These are phyloP conservation scores for Casuarina cunninghamiana DNA, from an alignment of 306 rosid genomes.

Conservation along the genomic window DNA sequence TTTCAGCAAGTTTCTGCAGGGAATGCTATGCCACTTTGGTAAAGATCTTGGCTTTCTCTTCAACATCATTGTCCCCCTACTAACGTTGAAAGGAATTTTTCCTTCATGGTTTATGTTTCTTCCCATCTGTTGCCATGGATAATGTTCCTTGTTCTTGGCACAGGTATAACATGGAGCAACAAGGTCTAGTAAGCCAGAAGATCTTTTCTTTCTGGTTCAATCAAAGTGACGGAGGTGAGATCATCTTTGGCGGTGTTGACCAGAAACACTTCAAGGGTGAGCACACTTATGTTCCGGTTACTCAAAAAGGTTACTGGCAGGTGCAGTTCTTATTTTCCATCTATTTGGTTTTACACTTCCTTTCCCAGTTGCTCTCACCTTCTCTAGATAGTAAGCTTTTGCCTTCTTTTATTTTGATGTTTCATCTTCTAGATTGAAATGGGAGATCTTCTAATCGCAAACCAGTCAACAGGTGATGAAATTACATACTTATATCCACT, in stretches of 20 bases:
- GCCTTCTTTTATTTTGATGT: neutral
- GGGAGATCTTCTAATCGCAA: constrained; percentile 14
- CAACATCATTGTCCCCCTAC: neutral
- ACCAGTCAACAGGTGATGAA: constrained; percentile 10
- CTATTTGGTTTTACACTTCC: neutral
- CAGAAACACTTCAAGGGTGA: constrained; percentile 19
- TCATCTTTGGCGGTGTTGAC: constrained; percentile 18
- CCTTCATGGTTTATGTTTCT: neutral
- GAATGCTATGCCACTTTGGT: constrained; percentile 9
- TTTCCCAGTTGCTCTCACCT: neutral
- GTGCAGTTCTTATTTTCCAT: neutral
- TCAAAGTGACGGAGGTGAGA: constrained; percentile 13
- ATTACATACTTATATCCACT: constrained; percentile 1
- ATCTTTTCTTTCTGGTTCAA: constrained; percentile 23
- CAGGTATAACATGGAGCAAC: constrained; percentile 18
- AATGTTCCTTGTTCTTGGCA: neutral
- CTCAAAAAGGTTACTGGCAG: constrained; percentile 14
- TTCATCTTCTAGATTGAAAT: constrained; percentile 12
- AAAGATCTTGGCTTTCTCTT: neutral
- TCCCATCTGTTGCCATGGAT: neutral
- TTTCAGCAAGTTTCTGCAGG: constrained; percentile 4
- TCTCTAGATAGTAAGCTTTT: neutral
- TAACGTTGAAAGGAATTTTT: neutral
- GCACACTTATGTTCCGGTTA: constrained; percentile 19
- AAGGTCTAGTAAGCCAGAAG: constrained; percentile 6